Base-by-base conservation (phyloP, 352 stramenopile species). In the Pilasporangium apinafurcum region DNA sequence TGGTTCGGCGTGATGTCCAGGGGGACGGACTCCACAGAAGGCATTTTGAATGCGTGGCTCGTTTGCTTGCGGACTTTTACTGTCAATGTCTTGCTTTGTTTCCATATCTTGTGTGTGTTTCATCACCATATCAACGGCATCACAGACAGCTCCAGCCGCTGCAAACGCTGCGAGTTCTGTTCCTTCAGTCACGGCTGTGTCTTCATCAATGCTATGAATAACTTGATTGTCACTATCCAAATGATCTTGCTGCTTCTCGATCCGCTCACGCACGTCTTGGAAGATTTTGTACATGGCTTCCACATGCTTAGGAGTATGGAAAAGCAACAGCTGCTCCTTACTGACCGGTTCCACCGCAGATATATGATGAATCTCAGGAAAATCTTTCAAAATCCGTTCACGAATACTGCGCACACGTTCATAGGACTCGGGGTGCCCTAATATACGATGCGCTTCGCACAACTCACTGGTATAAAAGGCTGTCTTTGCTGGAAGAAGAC, bases 1-100 rank as follows among this genome's bases (percentile, higher is more conserved):
- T 16, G 65, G 59, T 27, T 85, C 86, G 10, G 84, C 84, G 63
- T 96, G 86, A 46, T 96, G 86, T 17, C 85, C 85, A 3, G 85
- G 85, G 25, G 85, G 85, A 27, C 85, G 63, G 21, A 89, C 70
- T 0, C 83, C 38, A 10, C 80, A 82, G 36, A 90, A 65, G 3
- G 62, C 80, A 26, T 68, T 73, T 27, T 56, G 29, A 21, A 54
- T 43, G 8, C n/a, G 22, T 9, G 36, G 36, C 8, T 14, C 8
- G n/a, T n/a, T n/a, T 26, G 5, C 16, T 9, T 28, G 21, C 7
- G 16, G 3, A 6, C 8, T 6, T 24, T 8, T 22, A 2, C 13
- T 27, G n/a, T 18, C 43, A 0, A 13, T 34, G n/a, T 6, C n/a
- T 24, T n/a, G n/a, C n/a, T n/a, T n/a, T n/a, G n/a, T n/a, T n/a